Evolutionary conservation across 805 yeast genomes (phyloP).

Genomic region (Saccharomycopsis babjevae): DNA sequence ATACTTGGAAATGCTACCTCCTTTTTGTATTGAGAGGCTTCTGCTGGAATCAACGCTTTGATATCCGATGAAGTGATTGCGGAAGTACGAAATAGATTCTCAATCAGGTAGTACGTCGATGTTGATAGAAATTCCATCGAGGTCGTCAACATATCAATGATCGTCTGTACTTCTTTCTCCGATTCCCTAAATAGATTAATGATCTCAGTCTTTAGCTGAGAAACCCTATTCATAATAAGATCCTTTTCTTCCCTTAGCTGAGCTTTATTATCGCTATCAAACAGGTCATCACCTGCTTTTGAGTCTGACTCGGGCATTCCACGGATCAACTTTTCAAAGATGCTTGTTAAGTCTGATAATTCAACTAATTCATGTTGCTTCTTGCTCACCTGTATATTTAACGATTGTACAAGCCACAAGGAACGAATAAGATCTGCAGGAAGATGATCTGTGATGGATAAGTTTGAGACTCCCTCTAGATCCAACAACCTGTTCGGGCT

Average conservation of each 20-base stretch:
- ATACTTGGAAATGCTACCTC: neutral
- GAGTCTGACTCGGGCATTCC: too few relatives aligned
- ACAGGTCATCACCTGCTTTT: too few relatives aligned
- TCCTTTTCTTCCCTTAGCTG: neutral
- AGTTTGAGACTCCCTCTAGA: slow-evolving; percentile 8
- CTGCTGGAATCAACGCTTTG: neutral
- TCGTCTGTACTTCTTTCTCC: slow-evolving; percentile 4
- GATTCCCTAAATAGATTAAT: slow-evolving; percentile 5
- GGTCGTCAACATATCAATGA: neutral
- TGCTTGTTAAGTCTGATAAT: neutral
- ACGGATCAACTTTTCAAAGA: neutral
- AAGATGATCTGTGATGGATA: slow-evolving; percentile 27
- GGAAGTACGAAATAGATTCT: neutral
- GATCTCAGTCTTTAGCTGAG: slow-evolving; percentile 3
- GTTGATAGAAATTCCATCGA: neutral
- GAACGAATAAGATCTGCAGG: slow-evolving; percentile 35
- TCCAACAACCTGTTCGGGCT: slow-evolving; percentile 2
- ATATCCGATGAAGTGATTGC: neutral
- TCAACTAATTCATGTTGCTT: slow-evolving; percentile 1
- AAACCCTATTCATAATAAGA: neutral
- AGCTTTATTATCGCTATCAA: neutral
- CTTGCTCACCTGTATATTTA: slow-evolving; percentile 23
- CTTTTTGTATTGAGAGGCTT: neutral
- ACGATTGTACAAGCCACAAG: slow-evolving; percentile 31
- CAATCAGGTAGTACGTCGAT: neutral